These are phyloP conservation scores for Primulina tabacum DNA, from an alignment of 257 asterid species.

Conservation along the genomic window DNA sequence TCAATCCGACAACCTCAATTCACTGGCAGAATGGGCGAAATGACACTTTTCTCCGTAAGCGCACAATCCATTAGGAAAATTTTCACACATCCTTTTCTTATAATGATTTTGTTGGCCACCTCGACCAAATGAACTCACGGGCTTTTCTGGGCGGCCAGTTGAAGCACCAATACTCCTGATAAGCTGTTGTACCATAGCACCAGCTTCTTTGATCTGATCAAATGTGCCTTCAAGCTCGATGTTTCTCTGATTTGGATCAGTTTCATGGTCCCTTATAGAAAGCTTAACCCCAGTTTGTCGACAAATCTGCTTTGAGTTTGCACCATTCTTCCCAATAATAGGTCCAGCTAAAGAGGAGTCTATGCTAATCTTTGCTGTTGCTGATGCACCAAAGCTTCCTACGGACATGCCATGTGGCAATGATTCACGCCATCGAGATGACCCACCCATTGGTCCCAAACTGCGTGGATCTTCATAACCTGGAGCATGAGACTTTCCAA, in stretches of 20 bases:
- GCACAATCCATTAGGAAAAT: slow-evolving; percentile 42
- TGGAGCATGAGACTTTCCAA: slow-evolving; percentile 30
- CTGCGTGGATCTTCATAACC: slow-evolving; percentile 32
- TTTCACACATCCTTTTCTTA: slow-evolving; percentile 50
- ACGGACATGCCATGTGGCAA: slow-evolving; percentile 28
- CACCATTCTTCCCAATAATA: slow-evolving; percentile 53
- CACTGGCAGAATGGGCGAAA: slow-evolving; percentile 48
- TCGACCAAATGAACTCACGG: slow-evolving; percentile 20
- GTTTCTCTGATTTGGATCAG: slow-evolving; percentile 40
- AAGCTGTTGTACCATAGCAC: slow-evolving; percentile 44
- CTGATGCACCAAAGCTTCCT: slow-evolving; percentile 52
- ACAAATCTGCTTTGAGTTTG: slow-evolving; percentile 49
- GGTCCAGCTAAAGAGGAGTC: slow-evolving; percentile 54
- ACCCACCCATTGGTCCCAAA: slow-evolving; percentile 30
- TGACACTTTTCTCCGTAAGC: slow-evolving; percentile 47
- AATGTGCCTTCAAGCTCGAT: slow-evolving; percentile 63
- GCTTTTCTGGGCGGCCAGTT: slow-evolving; percentile 22
- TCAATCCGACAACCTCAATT: slow-evolving; percentile 29
- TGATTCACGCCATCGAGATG: slow-evolving; percentile 30
- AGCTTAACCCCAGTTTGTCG: slow-evolving; percentile 49
- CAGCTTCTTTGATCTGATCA: slow-evolving; percentile 58
- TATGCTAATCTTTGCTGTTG: slow-evolving; percentile 53
- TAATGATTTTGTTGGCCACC: slow-evolving; percentile 27
- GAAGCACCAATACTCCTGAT: slow-evolving; percentile 30
- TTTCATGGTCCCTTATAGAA: slow-evolving; percentile 47